These are phyloP conservation scores for Corchorus capsularis DNA, from an alignment of 345 rosid genomes.

Conservation along the genomic window DNA sequence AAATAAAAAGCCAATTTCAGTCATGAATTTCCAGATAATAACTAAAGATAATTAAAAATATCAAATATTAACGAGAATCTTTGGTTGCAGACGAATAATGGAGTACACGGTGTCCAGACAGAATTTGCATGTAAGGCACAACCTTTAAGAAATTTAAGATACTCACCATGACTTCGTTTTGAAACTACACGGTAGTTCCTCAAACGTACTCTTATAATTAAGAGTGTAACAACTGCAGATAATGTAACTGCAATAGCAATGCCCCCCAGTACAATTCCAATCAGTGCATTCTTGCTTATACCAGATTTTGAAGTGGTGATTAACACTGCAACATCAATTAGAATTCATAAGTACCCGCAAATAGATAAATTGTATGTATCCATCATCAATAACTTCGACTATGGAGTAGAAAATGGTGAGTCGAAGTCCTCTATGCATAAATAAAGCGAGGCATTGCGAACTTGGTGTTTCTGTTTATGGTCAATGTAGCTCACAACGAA, in stretches of 20 bases:
- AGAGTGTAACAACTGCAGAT: slow-evolving; percentile 66
- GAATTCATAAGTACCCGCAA: slow-evolving; percentile 16
- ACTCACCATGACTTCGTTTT: slow-evolving; percentile 62
- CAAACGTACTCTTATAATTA: slow-evolving; percentile 53
- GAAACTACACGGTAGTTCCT: slow-evolving; percentile 46
- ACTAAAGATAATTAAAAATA: neutral
- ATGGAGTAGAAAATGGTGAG: neutral
- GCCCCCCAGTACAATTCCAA: slow-evolving; percentile 65
- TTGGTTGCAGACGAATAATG: neutral
- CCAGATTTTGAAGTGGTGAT: slow-evolving; percentile 35
- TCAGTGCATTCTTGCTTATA: slow-evolving; percentile 61
- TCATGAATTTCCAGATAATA: neutral
- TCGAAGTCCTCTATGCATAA: neutral
- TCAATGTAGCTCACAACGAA: neutral
- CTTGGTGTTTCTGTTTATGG: neutral
- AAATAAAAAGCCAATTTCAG: neutral
- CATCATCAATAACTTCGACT: neutral
- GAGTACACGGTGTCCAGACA: neutral
- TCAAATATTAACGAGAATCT: neutral
- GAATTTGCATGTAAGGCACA: neutral
- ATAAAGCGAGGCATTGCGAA: neutral
- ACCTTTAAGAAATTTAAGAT: slow-evolving; percentile 17
- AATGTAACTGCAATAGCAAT: slow-evolving; percentile 68
- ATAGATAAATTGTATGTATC: neutral
- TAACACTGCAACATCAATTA: slow-evolving; percentile 40